Base-by-base conservation (phyloP, 208 protist species). In the Novymonas esmeraldas region DNA sequence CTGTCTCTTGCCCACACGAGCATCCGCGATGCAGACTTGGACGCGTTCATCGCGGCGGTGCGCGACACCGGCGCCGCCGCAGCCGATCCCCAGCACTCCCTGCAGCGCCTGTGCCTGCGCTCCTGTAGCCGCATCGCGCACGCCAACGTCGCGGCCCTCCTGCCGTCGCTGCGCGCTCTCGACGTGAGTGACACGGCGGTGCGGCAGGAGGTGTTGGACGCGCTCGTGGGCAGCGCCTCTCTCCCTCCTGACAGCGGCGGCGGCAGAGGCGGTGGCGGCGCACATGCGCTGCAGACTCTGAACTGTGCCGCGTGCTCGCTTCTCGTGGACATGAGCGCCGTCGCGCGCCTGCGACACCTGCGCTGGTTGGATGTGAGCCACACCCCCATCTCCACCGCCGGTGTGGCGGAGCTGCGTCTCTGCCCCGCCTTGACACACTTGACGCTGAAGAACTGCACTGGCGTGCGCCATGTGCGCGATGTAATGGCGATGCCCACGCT, bases 151-250 rank as follows among this genome's bases (percentile, higher is more conserved):
- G 39, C 51, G n/a, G 50, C 63, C n/a, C 39, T 42, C 33, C 31
- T 69, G 29, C 41, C 50, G 39, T 24, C 34, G 22, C 29, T 69
- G 50, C 63, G 38, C 7, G 14, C 1, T 5, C 63, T 69, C 0
- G 51, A 69, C 31, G 11, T 69, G 13, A 69, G 63, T 29, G 50
- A 69, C 52, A 60, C 63, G 22, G 39, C 51, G 22, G 33, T 69
- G 50, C 45, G 50, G 39, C 48, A 54, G 48, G 48, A 60, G 38
- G 63, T 69, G 29, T 39, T 69, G 29, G 26, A 54, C n/a, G 48
- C 26, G 22, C 48, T 54, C n/a, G n/a, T n/a, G 14, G 48, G 48
- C 26, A 33, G 20, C 22, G 28, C 26, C 28, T 33, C 26, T 54
- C n/a, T n/a, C n/a, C n/a, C n/a, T n/a, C n/a, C n/a, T n/a, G n/a